Evolutionary conservation across 495 filamentous ascomycete species (phyloP).

Genomic region (Melanomma pulvis-pyrius): DNA sequence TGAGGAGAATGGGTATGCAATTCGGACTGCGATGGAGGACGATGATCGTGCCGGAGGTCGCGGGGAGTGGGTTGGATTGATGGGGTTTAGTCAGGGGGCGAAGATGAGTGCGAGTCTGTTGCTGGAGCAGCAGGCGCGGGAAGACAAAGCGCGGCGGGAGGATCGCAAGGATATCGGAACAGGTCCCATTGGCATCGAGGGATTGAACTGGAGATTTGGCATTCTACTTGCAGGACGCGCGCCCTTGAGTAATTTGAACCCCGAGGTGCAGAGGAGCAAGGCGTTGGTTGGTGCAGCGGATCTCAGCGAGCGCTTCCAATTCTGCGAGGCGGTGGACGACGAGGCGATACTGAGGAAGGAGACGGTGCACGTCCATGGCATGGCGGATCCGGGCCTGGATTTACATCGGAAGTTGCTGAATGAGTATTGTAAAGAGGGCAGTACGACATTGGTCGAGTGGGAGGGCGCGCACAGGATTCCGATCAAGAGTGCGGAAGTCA

Average conservation of each 20-base stretch:
- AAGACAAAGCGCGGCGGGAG: constrained; percentile 32
- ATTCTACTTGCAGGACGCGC: constrained; percentile 60
- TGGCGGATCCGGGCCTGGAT: constrained; percentile 57
- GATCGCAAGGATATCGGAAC: constrained; percentile 12
- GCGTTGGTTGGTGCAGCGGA: constrained; percentile 40
- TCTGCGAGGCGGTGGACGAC: constrained; percentile 38
- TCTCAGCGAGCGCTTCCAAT: constrained; percentile 46
- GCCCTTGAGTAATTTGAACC: constrained; percentile 54
- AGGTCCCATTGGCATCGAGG: constrained; percentile 32
- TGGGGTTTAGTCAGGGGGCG: constrained; percentile 63
- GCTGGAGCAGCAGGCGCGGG: constrained; percentile 45
- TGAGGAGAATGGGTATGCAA: constrained; percentile 44
- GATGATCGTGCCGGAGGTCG: constrained; percentile 50
- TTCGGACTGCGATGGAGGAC: constrained; percentile 43
- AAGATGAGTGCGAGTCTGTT: constrained; percentile 58
- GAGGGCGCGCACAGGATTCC: constrained; percentile 62
- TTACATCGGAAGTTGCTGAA: constrained; percentile 55
- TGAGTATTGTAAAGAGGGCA: constrained; percentile 54
- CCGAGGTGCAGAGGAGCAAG: constrained; percentile 32
- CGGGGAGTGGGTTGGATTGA: constrained; percentile 59
- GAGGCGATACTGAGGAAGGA: constrained; percentile 51
- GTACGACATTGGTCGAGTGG: constrained; percentile 59
- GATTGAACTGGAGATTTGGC: constrained; percentile 44
- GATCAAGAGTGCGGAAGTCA: constrained; percentile 58
- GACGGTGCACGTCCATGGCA: constrained; percentile 66